Percentiles rank a stretch among this genome's conserved stretches.
Conservation (phyloP, 768 basidiomycete species). For the Amanita muscaria region DNA sequence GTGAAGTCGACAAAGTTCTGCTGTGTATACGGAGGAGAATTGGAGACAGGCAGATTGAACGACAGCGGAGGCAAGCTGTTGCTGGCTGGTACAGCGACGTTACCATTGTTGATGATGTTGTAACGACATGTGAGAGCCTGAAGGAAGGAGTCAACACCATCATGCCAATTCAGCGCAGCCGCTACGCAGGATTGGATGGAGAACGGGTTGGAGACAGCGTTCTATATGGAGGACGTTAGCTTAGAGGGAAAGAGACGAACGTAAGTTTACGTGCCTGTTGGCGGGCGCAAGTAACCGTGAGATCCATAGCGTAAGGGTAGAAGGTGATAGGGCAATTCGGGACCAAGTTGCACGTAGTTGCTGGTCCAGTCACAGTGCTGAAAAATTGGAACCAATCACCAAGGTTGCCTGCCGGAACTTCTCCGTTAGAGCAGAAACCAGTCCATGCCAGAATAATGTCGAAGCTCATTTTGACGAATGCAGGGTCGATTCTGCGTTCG, state of each 20-base stretch:
- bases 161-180: slow-evolving; percentile 9
- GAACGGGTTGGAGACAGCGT: slow-evolving; percentile 10
- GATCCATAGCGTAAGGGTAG: slow-evolving; percentile 9
- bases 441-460: slow-evolving; percentile 12
- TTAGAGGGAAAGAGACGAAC: too few species aligned
- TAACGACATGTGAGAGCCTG: slow-evolving; percentile 10
- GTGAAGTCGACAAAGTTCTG: slow-evolving; percentile 10
- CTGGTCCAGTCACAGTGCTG: slow-evolving; percentile 9
- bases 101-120: slow-evolving; percentile 6
- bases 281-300: slow-evolving; percentile 8
- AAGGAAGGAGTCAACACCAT: slow-evolving; percentile 11
- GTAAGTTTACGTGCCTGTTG: neutral
- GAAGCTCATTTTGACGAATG: slow-evolving; percentile 10
- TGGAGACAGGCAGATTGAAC: slow-evolving; percentile 3
- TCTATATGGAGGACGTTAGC: neutral
- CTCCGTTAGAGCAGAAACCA: slow-evolving; percentile 9
- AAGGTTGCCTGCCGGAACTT: slow-evolving; percentile 8
- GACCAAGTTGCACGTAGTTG: slow-evolving; percentile 6
- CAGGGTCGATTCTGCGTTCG: slow-evolving; percentile 7
- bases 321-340: slow-evolving; percentile 8
- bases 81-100: slow-evolving; percentile 4
- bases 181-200: slow-evolving; percentile 8
- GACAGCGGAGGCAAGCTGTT: slow-evolving; percentile 7
- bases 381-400: slow-evolving; percentile 12
- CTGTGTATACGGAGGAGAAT: slow-evolving; percentile 7